A percentile compares a stretch with the other conserved stretches of the same genome.
phyloP scores from a whole-genome alignment of 371 early-diverging fungal genomes.

The Apophysomyces elegans region DNA sequence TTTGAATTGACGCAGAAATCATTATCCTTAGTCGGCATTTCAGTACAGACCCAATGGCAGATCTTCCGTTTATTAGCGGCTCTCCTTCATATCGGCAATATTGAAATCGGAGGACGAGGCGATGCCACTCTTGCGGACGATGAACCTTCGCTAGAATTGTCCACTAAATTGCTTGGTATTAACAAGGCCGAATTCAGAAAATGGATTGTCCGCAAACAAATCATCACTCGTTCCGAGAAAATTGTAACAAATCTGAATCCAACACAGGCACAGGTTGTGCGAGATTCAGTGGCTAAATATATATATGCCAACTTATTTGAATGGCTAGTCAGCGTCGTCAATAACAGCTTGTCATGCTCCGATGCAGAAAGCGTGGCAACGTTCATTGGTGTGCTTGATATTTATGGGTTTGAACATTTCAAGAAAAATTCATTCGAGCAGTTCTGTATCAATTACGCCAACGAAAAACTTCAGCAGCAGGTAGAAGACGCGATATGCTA shows the following conservation, averaged over 20 bases:
- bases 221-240: conserved; percentile 85
- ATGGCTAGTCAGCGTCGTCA: conserved; percentile 88
- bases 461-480: conserved; percentile 97
- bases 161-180: conserved; percentile 76
- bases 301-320: conserved; percentile 93
- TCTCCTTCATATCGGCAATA: conserved; percentile 92
- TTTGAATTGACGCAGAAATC: conserved; percentile 85
- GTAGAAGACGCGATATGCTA: conserved; percentile 21
- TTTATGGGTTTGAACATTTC: conserved; percentile 98
- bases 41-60: conserved; percentile 76
- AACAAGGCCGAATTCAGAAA: conserved; percentile 77
- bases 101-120: conserved; percentile 74
- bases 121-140: conserved; percentile 78
- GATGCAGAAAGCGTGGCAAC: conserved; percentile 47
- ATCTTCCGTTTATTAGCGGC: conserved; percentile 91
- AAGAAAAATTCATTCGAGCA: conserved; percentile 99
- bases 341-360: conserved; percentile 69
- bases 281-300: conserved; percentile 94
- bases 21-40: conserved; percentile 84
- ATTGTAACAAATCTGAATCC: conserved; percentile 79
- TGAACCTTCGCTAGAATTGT: conserved; percentile 70
- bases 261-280: conserved; percentile 78
- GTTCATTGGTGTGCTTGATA: conserved; percentile 97
- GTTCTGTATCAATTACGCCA: conserved; percentile 99
- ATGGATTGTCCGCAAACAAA: conserved; percentile 92